Base-by-base conservation (phyloP, 2,329 filamentous ascomycete species). In the Ascochyta clinopodiicola region DNA sequence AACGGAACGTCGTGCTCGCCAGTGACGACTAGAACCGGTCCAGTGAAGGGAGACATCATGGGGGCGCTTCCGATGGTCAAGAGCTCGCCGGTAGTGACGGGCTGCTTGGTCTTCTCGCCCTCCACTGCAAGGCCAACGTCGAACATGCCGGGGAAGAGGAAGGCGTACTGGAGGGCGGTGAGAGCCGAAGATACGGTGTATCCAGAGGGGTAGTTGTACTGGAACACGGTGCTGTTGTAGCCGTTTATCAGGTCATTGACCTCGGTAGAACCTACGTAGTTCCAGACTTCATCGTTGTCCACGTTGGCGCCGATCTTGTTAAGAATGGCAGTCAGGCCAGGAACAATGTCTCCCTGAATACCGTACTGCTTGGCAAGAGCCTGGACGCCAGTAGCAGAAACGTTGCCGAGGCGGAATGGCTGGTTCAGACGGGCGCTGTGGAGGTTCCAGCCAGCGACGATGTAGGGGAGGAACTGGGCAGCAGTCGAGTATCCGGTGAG, bases 401-500 rank as follows among this genome's bases (percentile, higher is more conserved):
- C 43, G 42, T 70, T 74, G 10, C 75, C 72, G 22, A 80, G 75
- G 21, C 77, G 73, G 9, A 78, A 69, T 62, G 76, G 75, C 51
- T 77, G 73, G 49, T 78, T 77, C 9, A 74, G 45, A 19, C 72
- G 68, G 21, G 83, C 82, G 15, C 78, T 74, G 39, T 80, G 73
- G 40, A 82, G 79, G 66, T 84, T 80, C 57, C 74, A 79, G 6
- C 77, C 80, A 4, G 82, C 73, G 0, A 75, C 66, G 39, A 82
- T 82, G 12, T 72, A 69, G 1, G 65, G 46, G 0, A 73, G 51
- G 68, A 81, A 88, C 15, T 75, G 67, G 9, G 69, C 56, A 9
- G 81, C 80, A 36, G 80, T 78, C 15, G 80, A 80, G 73, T 84
- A 89, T 1, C 86, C 86, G 1, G 86, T 88, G 6, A 89, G 77